Base-by-base conservation (phyloP, 768 basidiomycete species). In the Basidioascus undulatus region DNA sequence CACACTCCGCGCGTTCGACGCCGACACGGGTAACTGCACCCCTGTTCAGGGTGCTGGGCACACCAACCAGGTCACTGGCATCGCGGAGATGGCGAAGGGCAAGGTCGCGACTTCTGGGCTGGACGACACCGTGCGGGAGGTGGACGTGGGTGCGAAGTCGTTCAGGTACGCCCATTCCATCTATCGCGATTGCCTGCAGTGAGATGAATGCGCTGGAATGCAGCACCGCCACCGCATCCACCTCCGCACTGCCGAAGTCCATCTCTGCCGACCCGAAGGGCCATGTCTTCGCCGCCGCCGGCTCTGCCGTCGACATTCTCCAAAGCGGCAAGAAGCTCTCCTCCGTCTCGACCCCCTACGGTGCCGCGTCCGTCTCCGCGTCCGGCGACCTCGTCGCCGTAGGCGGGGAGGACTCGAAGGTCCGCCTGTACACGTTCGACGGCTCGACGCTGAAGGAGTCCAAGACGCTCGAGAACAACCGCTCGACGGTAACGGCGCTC, bases 121-220 rank as follows among this genome's bases (percentile, higher is more conserved):
- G 52, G 87, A 92, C 46, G 87, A 92, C 53, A 62, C 56, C 25
- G 60, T 83, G 4, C 64, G 74, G 34, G 79, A 81, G 51, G 69
- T 83, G 33, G 65, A 65, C 10, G 49, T 56, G 20, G 49, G 53
- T 31, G 59, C 59, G 16, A 57, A 57, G 18, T 57, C 54, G 45
- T 74, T 70, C 55, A 56, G 62, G 68, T 76, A 43, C n/a, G n/a
- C n/a, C n/a, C n/a, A n/a, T n/a, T n/a, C n/a, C n/a, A n/a, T n/a
- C n/a, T n/a, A n/a, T n/a, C n/a, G n/a, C n/a, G n/a, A n/a, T n/a
- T n/a, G n/a, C n/a, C n/a, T n/a, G n/a, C n/a, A n/a, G n/a, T n/a
- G n/a, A n/a, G n/a, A n/a, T n/a, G n/a, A n/a, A n/a, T n/a, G n/a
- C n/a, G n/a, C n/a, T n/a, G n/a, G n/a, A n/a, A n/a, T n/a, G n/a